Evolutionary conservation across 2,329 filamentous ascomycete species (phyloP).

Genomic region (Nemania sp.): DNA sequence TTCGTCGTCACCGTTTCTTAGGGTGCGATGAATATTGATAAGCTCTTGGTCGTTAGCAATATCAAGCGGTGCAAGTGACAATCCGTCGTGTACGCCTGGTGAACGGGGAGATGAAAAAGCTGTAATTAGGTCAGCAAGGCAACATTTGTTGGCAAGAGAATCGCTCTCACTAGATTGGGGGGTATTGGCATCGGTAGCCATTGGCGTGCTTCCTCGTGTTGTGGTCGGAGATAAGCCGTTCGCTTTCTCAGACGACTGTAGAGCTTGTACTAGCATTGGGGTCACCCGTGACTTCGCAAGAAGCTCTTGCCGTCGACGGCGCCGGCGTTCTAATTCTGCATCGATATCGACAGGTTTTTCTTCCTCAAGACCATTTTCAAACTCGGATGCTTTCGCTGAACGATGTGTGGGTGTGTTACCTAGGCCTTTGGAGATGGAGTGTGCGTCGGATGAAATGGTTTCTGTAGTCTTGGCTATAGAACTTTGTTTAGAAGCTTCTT

Average conservation of each 20-base stretch:
- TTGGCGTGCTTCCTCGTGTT: slow-evolving; percentile 50
- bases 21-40: slow-evolving; percentile 61
- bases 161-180: slow-evolving; percentile 52
- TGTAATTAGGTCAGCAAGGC: slow-evolving; percentile 29
- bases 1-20: slow-evolving; percentile 50
- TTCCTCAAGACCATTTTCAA: slow-evolving; percentile 54
- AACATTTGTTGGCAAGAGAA: neutral
- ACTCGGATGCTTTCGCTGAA: slow-evolving; percentile 40
- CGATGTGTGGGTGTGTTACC: slow-evolving; percentile 42
- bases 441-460: slow-evolving; percentile 67
- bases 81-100: slow-evolving; percentile 54
- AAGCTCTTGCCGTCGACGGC: slow-evolving; percentile 82
- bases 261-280: slow-evolving; percentile 74
- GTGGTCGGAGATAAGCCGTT: slow-evolving; percentile 59
- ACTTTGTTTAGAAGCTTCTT: slow-evolving; percentile 65
- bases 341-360: slow-evolving; percentile 75
- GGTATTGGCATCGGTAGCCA: slow-evolving; percentile 46
- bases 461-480: slow-evolving; percentile 62
- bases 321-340: slow-evolving; percentile 81
- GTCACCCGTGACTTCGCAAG: slow-evolving; percentile 80
- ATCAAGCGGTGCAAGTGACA: slow-evolving; percentile 63
- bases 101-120: slow-evolving; percentile 46
- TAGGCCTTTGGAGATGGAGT: slow-evolving; percentile 66
- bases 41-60: slow-evolving; percentile 70
- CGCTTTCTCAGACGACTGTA: slow-evolving; percentile 66